Conservation (phyloP, 2,329 filamentous ascomycete species). For the Acrocalymma vagum region DNA sequence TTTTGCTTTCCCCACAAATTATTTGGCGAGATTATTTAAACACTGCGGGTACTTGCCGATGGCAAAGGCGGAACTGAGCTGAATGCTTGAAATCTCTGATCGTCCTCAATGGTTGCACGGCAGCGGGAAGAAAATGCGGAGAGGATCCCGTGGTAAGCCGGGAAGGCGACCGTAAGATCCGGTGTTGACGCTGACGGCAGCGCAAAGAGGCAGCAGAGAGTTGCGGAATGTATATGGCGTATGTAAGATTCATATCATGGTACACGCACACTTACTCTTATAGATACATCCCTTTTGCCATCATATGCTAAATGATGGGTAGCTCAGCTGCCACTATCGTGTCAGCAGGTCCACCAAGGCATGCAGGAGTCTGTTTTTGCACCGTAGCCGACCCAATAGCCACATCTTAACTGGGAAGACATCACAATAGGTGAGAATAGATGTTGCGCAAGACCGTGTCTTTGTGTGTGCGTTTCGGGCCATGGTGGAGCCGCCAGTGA, state of each 20-base stretch:
- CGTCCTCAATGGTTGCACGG: too few relatives aligned
- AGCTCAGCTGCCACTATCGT: constrained; percentile 33
- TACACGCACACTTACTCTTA: constrained; percentile 10
- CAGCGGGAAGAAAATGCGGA: constrained; percentile 6
- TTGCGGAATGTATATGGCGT: constrained; percentile 2
- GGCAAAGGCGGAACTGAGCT: too few relatives aligned
- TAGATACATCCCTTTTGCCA: constrained; percentile 6
- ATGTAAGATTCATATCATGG: constrained; percentile 6
- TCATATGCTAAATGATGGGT: constrained; percentile 5
- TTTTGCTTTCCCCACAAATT: not conserved
- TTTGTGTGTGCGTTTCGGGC: constrained; percentile 14
- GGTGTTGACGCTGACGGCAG: too few relatives aligned
- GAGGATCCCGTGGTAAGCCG: not conserved
- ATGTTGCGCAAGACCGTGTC: constrained; percentile 19
- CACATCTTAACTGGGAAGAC: constrained; percentile 18
- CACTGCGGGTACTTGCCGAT: constrained; percentile 1
- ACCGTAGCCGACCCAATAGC: constrained; percentile 25
- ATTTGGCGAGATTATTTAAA: too few relatives aligned
- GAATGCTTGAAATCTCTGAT: too few relatives aligned
- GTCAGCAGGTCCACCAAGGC: constrained; percentile 32
- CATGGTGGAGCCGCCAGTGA: constrained; percentile 16
- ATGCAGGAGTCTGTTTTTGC: constrained; percentile 28
- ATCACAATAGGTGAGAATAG: constrained; percentile 10
- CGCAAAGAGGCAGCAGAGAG: too few relatives aligned
- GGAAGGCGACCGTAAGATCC: not conserved